These are phyloP conservation scores for Calophaca sinica DNA, from an alignment of 306 rosid species.

Conservation along the genomic window DNA sequence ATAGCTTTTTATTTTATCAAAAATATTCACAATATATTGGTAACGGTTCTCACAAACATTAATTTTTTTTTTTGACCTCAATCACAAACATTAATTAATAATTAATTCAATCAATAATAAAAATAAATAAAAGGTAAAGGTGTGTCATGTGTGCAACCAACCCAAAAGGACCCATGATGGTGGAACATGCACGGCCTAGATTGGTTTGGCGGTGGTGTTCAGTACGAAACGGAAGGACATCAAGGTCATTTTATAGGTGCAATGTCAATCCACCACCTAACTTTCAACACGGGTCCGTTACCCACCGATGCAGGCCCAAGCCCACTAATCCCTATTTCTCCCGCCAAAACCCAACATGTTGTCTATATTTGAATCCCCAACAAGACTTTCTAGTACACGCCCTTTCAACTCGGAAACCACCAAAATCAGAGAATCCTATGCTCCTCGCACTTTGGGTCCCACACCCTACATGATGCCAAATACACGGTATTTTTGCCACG, in stretches of 20 bases:
- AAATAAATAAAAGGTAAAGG: background rate
- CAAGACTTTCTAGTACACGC: background rate
- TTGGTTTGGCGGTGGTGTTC: constrained; percentile 22
- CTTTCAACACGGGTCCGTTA: constrained; percentile 17
- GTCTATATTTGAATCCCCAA: background rate
- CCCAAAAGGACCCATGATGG: too few species aligned
- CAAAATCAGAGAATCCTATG: constrained; percentile 38
- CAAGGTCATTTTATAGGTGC: background rate
- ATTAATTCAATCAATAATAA: too few species aligned
- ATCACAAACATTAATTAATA: too few species aligned
- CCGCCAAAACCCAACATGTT: constrained; percentile 43
- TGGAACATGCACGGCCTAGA: background rate
- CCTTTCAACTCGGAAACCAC: background rate
- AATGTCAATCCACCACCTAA: background rate
- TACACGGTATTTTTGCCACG: constrained; percentile 7
- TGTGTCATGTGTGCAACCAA: too few species aligned
- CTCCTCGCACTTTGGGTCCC: constrained; percentile 14
- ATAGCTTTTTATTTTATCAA: too few species aligned
- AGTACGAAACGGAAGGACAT: background rate
- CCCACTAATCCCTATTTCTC: background rate
- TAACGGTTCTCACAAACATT: too few species aligned
- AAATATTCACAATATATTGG: too few species aligned
- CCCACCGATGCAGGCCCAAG: background rate
- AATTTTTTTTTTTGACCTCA: too few species aligned
- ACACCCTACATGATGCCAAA: background rate